Base-by-base conservation (phyloP, 2,329 filamentous ascomycete genomes). In the Rutstroemia sp. region DNA sequence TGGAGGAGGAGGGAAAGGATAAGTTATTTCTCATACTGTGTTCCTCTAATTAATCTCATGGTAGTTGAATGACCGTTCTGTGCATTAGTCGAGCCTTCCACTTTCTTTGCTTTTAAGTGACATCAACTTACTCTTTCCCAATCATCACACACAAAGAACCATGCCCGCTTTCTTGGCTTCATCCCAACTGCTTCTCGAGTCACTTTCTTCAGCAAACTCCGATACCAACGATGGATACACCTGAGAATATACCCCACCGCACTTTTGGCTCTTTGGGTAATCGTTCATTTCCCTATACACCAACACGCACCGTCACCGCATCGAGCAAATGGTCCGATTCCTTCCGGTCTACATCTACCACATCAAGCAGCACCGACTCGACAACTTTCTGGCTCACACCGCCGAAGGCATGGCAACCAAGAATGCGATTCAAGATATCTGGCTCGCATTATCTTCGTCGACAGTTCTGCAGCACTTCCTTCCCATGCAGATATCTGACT, bases 321-420 rank as follows among this genome's bases (percentile, higher is more conserved):
- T 48, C 57, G 4, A 64, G 53, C 46, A 64, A 38, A 54, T 51
- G 36, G 34, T 51, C 48, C 7, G 23, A 48, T 9, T 45, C 42
- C 34, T 49, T 49, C 21, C 48, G 34, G 16, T 51, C 48, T 12
- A 8, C n/a, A 16, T 51, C 48, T 25, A 16, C 17, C 12, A 9
- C 34, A 16, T 19, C 30, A 23, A 51, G 56, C 25, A 63, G 61
- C 19, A 60, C 56, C 17, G 60, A 60, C 38, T 65, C 61, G 6
- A 58, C 56, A 2, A 44, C 54, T 3, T 65, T 65, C 53, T 65
- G 63, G 63, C 51, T 45, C 27, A 65, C 64, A 14, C 61, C 63
- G 17, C 59, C 63, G 8, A 67, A 61, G 34, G 52, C 47, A 48
- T 61, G 55, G 57, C 58, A 44, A 30, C 14, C 49, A 4, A 56